phyloP scores from a whole-genome alignment of 169 alveolate genomes.

The Babesia sp. region DNA sequence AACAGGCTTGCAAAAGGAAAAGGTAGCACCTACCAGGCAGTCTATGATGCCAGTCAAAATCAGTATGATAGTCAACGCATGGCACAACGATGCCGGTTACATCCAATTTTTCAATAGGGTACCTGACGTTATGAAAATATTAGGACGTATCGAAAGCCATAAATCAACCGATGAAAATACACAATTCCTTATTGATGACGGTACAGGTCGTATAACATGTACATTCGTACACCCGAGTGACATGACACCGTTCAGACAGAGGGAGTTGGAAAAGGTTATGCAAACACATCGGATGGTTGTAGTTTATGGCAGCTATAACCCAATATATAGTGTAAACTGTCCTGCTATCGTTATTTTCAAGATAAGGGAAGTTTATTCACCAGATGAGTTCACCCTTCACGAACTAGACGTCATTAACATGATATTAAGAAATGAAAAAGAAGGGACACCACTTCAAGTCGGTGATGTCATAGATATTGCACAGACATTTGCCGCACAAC shows the following conservation, averaged over 20 bases:
- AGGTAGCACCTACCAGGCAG: conserved; percentile 10
- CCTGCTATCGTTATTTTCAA: conserved; percentile 60
- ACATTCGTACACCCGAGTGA: conserved; percentile 51
- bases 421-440: conserved; percentile 43
- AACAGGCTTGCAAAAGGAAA: not conserved
- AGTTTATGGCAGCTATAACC: conserved; percentile 64
- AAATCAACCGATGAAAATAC: conserved; percentile 49
- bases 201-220: conserved; percentile 57
- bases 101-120: conserved; percentile 44
- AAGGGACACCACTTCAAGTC: not conserved
- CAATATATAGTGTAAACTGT: conserved; percentile 45
- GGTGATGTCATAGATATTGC: conserved; percentile 17
- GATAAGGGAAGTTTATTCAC: conserved; percentile 39
- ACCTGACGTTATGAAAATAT: conserved; percentile 53
- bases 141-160: conserved; percentile 45
- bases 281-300: conserved; percentile 19
- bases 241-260: conserved; percentile 37
- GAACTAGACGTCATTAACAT: conserved; percentile 60
- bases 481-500: conserved; percentile 9
- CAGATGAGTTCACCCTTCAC: conserved; percentile 57
- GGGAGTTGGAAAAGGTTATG: conserved; percentile 15
- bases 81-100: conserved; percentile 51
- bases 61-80: conserved; percentile 52
- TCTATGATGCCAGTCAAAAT: conserved; percentile 35
- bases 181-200: conserved; percentile 58